A percentile compares a stretch with the other conserved stretches of the same genome.
These are phyloP conservation scores for Metschnikowia bowlesiae DNA, from an alignment of 805 yeast species.

Conservation along the genomic window DNA sequence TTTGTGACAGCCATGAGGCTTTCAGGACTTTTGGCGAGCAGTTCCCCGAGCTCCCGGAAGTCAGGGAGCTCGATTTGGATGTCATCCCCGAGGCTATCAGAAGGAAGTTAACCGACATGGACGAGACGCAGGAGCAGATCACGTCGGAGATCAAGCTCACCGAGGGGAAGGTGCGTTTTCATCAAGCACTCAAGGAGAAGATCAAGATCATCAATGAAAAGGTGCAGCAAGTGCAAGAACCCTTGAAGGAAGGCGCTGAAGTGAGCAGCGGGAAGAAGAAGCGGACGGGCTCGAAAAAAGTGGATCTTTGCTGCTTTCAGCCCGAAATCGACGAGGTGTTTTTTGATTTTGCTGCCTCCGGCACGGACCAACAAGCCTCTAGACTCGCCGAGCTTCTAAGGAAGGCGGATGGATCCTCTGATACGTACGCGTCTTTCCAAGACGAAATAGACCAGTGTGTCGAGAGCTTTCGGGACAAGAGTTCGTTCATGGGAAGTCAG, in stretches of 20 bases:
- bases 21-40: constrained; percentile 25
- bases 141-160: constrained; percentile 15
- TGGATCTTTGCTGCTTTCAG: constrained; percentile 55
- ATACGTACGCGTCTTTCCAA: constrained; percentile 11
- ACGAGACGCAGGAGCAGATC: constrained; percentile 9
- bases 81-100: constrained; percentile 18
- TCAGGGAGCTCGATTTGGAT: constrained; percentile 18
- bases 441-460: constrained; percentile 17
- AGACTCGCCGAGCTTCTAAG: not conserved
- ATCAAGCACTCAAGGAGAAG: constrained; percentile 32
- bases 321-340: constrained; percentile 15
- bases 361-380: not conserved
- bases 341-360: not conserved
- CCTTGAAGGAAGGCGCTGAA: constrained; percentile 8
- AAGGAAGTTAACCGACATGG: constrained; percentile 15
- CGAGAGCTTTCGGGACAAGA: constrained; percentile 10
- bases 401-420: not conserved
- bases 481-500: constrained; percentile 11
- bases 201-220: constrained; percentile 36
- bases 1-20: constrained; percentile 19
- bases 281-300: constrained; percentile 27
- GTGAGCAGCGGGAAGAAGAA: constrained; percentile 17
- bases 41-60: constrained; percentile 43
- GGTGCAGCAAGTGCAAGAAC: constrained; percentile 16
- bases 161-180: constrained; percentile 18